phyloP scores from a whole-genome alignment of 2,329 filamentous ascomycete species.

The Aspergillus bombycis region DNA sequence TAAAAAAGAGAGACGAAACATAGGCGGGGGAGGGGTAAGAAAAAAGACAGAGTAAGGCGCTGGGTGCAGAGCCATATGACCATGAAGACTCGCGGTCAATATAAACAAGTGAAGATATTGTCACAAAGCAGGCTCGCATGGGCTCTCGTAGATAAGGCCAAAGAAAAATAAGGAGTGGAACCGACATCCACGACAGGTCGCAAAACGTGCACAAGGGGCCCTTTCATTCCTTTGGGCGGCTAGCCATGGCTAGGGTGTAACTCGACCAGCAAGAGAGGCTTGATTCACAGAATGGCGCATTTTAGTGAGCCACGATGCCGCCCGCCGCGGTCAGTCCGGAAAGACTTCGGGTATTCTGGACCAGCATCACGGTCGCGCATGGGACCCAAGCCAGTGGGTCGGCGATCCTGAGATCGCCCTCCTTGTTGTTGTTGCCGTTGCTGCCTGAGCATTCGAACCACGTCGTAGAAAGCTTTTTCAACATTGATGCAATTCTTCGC shows the following conservation, averaged over 20 bases:
- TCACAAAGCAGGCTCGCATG: slow-evolving; percentile 22
- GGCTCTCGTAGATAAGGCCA: slow-evolving; percentile 12
- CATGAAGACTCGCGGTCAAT: slow-evolving; percentile 21
- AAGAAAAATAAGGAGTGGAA: background rate
- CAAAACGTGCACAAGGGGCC: slow-evolving; percentile 1
- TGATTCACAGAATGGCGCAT: slow-evolving; percentile 42
- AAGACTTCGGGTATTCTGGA: slow-evolving; percentile 43
- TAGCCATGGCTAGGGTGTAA: background rate
- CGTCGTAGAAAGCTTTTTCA: slow-evolving; percentile 97
- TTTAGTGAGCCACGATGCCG: slow-evolving; percentile 41
- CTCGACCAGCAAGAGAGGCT: slow-evolving; percentile 1
- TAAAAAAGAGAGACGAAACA: slow-evolving; percentile 8
- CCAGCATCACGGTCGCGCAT: slow-evolving; percentile 42
- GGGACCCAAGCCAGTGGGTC: slow-evolving; percentile 39
- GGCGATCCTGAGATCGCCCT: slow-evolving; percentile 39
- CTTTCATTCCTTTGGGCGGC: no score
- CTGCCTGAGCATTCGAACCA: slow-evolving; percentile 84
- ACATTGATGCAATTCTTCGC: slow-evolving; percentile 99
- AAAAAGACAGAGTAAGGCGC: slow-evolving; percentile 11
- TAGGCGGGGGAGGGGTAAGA: background rate
- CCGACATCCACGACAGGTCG: background rate
- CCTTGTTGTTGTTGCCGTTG: slow-evolving; percentile 65
- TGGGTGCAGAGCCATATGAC: slow-evolving; percentile 13
- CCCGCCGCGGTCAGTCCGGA: slow-evolving; percentile 42
- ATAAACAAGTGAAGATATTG: slow-evolving; percentile 23